Conservation (phyloP, 768 basidiomycete species). For the Leucogyrophana mollusca region DNA sequence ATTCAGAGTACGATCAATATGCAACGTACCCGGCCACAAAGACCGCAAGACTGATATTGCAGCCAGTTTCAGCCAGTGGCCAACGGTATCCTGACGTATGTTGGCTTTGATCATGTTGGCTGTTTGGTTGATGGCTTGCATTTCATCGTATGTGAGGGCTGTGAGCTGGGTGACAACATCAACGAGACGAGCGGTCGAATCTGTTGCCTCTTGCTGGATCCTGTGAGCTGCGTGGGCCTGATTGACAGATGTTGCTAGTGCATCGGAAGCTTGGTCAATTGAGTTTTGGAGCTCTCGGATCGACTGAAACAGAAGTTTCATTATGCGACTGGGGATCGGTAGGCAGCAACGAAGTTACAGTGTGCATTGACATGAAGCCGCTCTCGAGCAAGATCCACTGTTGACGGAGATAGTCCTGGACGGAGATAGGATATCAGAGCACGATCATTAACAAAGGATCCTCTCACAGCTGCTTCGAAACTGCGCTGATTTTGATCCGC, state of each 20-base stretch:
- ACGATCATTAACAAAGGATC: conserved; percentile 1
- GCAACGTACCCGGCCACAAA: conserved; percentile 21
- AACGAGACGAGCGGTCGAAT: conserved; percentile 35
- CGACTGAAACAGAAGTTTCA: conserved; percentile 1
- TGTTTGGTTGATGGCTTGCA: conserved; percentile 48
- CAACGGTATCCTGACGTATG: conserved; percentile 17
- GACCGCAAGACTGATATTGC: conserved; percentile 11
- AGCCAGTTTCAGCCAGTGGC: conserved; percentile 21
- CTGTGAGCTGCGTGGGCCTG: conserved; percentile 30
- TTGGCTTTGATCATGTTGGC: conserved; percentile 32
- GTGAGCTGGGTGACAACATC: conserved; percentile 37
- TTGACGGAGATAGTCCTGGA: conserved; percentile 29
- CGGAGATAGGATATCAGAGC: conserved; percentile 7
- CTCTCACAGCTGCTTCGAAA: conserved; percentile 21
- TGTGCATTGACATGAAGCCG: conserved; percentile 27
- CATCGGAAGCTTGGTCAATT: conserved; percentile 9
- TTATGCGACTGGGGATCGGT: no score
- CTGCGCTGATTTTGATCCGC: conserved; percentile 28
- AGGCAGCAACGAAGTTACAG: conserved; percentile 16
- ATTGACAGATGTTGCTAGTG: conserved; percentile 30
- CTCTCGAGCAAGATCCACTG: conserved; percentile 24
- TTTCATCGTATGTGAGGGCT: conserved; percentile 37
- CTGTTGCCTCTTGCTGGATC: conserved; percentile 36
- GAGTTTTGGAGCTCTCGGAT: conserved; percentile 1
- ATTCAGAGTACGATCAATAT: conserved; percentile 1